Conservation (phyloP, 495 filamentous ascomycete genomes). For the Aspergillus saccharolyticus region DNA sequence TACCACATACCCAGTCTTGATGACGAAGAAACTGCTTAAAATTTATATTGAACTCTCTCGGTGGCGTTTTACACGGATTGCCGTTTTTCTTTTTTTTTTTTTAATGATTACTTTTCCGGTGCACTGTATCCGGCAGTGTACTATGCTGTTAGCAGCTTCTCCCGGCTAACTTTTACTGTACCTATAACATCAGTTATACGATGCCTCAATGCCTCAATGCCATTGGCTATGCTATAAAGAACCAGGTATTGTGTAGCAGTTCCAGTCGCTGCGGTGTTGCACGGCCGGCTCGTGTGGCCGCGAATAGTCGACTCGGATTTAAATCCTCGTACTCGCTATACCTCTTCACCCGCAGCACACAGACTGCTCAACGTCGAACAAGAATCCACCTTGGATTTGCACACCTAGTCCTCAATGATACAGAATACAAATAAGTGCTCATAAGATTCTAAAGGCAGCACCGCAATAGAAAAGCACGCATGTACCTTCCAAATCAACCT, state of each 20-base stretch:
- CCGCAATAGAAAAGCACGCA: constrained; percentile 27
- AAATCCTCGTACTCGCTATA: too few species aligned
- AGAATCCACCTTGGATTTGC: constrained; percentile 16
- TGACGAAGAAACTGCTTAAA: constrained; percentile 31
- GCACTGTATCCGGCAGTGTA: constrained; percentile 12
- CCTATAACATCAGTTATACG: constrained; percentile 9
- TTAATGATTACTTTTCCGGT: constrained; percentile 7
- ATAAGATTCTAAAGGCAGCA: constrained; percentile 24
- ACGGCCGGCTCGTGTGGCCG: too few species aligned
- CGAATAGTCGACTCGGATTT: too few species aligned
- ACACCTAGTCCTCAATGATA: constrained; percentile 18
- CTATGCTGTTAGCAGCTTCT: constrained; percentile 12
- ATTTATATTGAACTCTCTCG: constrained; percentile 25
- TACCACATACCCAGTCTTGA: constrained; percentile 17
- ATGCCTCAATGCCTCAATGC: background rate
- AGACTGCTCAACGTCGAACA: background rate
- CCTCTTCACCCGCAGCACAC: background rate
- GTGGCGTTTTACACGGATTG: constrained; percentile 21
- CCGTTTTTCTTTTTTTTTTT: too few species aligned
- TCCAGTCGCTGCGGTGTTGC: background rate
- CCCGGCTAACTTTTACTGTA: constrained; percentile 29
- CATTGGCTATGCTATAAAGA: background rate
- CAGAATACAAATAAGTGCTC: constrained; percentile 25
- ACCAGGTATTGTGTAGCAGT: background rate
- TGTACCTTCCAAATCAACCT: constrained; percentile 15